Percentiles rank a stretch among this genome's conserved stretches.
These are phyloP conservation scores for Misopates orontium DNA, from an alignment of 257 asterid genomes.

Conservation along the genomic window DNA sequence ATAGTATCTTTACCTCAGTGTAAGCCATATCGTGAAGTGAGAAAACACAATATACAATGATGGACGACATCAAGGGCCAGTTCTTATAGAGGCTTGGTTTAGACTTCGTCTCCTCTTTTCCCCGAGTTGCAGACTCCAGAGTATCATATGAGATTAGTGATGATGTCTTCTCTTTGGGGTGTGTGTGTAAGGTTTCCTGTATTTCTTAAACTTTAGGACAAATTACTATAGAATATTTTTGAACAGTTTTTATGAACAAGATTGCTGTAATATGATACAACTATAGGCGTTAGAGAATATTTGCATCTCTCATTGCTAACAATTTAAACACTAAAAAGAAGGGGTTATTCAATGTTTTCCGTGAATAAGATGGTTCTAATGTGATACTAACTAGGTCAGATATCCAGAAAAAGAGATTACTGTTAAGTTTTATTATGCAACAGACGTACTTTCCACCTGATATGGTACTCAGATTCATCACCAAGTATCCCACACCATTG, in stretches of 20 bases:
- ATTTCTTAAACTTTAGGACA: conserved; percentile 20
- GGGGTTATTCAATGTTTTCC: too few species aligned
- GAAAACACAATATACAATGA: conserved; percentile 66
- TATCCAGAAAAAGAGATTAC: too few species aligned
- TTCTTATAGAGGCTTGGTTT: conserved; percentile 52
- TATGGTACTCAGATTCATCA: too few species aligned
- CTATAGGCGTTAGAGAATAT: too few species aligned
- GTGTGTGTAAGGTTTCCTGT: conserved; percentile 23
- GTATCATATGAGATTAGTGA: neutral
- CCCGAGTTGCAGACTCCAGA: conserved; percentile 38
- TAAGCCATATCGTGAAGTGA: conserved; percentile 89
- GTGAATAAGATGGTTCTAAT: too few species aligned
- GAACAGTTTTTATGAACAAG: neutral
- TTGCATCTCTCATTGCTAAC: too few species aligned
- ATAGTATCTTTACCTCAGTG: conserved; percentile 52
- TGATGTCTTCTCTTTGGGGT: neutral
- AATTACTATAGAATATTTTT: neutral
- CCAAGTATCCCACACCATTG: too few species aligned
- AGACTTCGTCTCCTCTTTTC: conserved; percentile 27
- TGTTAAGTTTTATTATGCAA: too few species aligned
- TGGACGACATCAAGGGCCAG: conserved; percentile 89
- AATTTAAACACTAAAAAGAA: too few species aligned
- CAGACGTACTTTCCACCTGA: too few species aligned
- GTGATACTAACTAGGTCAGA: too few species aligned
- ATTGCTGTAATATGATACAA: neutral